These are phyloP conservation scores for Microbotryomycetes sp. DNA, from an alignment of 1,284 basidiomycete species.

Conservation along the genomic window DNA sequence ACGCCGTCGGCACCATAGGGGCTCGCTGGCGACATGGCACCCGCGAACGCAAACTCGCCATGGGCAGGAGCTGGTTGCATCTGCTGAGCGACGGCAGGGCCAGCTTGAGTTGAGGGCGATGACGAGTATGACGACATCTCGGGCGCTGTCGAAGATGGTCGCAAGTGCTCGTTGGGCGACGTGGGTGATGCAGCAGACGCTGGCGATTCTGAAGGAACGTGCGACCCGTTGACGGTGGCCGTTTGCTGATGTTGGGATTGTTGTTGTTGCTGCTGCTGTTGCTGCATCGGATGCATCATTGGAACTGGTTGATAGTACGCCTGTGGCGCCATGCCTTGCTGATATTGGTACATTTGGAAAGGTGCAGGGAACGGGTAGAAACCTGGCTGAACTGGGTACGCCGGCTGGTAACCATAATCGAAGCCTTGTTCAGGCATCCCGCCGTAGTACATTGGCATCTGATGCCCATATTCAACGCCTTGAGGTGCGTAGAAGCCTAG, in stretches of 20 bases:
- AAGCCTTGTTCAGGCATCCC: constrained; percentile 13
- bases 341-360: constrained; percentile 12
- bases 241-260: constrained; percentile 15
- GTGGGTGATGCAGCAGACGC: background rate
- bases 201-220: background rate
- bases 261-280: constrained; percentile 16
- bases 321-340: background rate
- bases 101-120: background rate
- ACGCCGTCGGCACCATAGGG: background rate
- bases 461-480: constrained; percentile 4
- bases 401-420: constrained; percentile 26
- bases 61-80: background rate
- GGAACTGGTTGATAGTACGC: background rate
- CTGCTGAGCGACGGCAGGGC: background rate
- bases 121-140: background rate
- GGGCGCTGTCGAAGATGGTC: background rate
- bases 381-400: constrained; percentile 12
- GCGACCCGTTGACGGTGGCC: background rate
- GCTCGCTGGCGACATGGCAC: background rate
- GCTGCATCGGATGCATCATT: background rate
- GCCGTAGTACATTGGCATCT: constrained; percentile 28
- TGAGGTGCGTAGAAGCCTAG: background rate
- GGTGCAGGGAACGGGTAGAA: constrained; percentile 23
- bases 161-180: background rate
- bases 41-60: background rate